These are phyloP conservation scores for Limonium bicolor DNA, from an alignment of 148 eudicot genomes.

Conservation along the genomic window DNA sequence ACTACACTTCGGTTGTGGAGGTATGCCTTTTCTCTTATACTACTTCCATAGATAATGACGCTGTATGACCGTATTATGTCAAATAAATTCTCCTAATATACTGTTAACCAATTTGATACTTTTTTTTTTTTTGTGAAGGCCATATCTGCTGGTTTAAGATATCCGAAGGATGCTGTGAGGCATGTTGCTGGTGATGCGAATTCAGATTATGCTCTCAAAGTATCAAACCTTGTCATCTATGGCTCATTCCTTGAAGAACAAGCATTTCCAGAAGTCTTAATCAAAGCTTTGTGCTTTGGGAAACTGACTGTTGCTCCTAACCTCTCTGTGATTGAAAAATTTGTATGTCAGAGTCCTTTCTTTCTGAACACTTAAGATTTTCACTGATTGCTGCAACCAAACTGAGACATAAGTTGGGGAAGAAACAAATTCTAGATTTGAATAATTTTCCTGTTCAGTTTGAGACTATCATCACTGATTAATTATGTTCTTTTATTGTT, in stretches of 20 bases:
- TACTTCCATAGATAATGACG: no score
- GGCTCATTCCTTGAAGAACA: conserved; percentile 81
- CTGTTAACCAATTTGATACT: background rate
- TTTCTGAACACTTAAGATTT: background rate
- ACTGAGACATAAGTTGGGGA: background rate
- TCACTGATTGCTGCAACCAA: background rate
- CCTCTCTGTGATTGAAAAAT: conserved; percentile 51
- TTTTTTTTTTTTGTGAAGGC: conserved; percentile 47
- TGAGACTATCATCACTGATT: background rate
- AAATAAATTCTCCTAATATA: no score
- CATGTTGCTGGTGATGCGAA: conserved; percentile 41
- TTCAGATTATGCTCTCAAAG: conserved; percentile 29
- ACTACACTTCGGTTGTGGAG: conserved; percentile 72
- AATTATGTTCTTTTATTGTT: background rate
- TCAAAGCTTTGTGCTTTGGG: conserved; percentile 67
- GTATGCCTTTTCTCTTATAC: conserved; percentile 15
- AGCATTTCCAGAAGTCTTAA: conserved; percentile 63
- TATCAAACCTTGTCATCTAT: conserved; percentile 57
- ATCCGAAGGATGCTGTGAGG: conserved; percentile 53
- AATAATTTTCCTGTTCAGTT: no score
- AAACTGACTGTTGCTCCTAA: conserved; percentile 78
- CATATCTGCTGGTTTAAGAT: conserved; percentile 43
- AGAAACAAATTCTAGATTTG: no score
- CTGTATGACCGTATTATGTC: no score
- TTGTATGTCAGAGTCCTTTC: conserved; percentile 35